Evolutionary conservation across 2,329 filamentous ascomycete species (phyloP).

Genomic region (Phaeosphaeria sp.): DNA sequence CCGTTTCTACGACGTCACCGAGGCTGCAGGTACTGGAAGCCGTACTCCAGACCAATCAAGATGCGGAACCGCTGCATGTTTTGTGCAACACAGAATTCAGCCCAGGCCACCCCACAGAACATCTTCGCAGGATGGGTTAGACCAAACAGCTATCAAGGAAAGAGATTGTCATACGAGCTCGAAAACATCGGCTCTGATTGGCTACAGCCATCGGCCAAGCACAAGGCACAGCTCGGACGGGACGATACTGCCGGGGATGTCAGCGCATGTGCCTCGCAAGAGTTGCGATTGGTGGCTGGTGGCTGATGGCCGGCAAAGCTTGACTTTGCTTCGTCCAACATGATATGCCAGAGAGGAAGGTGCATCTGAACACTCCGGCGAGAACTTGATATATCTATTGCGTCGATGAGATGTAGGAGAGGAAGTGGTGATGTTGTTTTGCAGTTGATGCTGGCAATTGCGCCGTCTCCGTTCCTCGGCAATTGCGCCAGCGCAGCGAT

Average conservation of each 20-base stretch:
- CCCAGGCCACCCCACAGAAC: neutral
- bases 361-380: neutral
- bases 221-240: neutral
- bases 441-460: neutral
- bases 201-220: neutral
- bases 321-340: neutral
- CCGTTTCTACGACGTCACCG: conserved; percentile 1
- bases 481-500: neutral
- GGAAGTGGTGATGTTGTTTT: neutral
- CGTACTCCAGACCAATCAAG: conserved; percentile 4
- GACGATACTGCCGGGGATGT: neutral
- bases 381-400: neutral
- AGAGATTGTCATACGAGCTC: neutral
- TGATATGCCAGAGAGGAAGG: neutral
- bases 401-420: neutral
- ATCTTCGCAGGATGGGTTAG: neutral
- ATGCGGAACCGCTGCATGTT: neutral
- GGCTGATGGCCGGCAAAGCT: neutral
- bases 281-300: neutral
- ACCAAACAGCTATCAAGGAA: neutral
- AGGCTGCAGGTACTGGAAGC: conserved; percentile 2
- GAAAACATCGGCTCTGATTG: conserved; percentile 1
- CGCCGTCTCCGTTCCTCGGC: neutral
- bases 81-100: neutral
- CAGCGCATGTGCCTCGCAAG: neutral